Evolutionary conservation across 2,329 filamentous ascomycete species (phyloP), one percentile per base, ranked within the genome.

Genomic region (Scedosporium dehoogii): DNA sequence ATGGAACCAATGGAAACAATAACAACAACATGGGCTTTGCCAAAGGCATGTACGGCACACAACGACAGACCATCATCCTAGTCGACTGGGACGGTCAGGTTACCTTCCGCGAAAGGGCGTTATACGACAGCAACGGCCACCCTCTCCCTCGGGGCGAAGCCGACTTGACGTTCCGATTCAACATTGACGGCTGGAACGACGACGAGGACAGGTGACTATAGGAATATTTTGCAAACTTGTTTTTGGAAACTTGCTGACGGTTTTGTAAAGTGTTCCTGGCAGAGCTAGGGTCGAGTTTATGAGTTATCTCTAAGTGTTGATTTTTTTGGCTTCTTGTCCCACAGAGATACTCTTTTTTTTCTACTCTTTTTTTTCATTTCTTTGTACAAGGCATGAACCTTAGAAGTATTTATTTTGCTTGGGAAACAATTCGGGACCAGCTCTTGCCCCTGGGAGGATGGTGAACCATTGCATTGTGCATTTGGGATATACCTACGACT

Each of bases 21-120:
- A 16, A 64, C 66, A 16, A 77, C 72, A 65, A 21, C 21, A 66
- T 67, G 53, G 77, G 76, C 1, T 85, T 84, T 66, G 80, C 82
- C 69, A 82, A 78, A 4, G 85, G 85, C 1, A 74, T 85, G 65
- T 88, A 88, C 67, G 85, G 85, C 3, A 88, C 85, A 4, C 85
- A 88, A 72, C 74, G 85, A 44, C 85, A 88, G 73, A 87, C 85
- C 0, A 74, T 87, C 14, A 72, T 88, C 14, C 72, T 87, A 55
- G 81, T 87, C 6, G 84, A 86, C 67, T 85, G 82, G 81, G 77
- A 86, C 3, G 85, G 85, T 2, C 83, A 83, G 42, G 82, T 85
- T 18, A 81, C 79, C 0, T 85, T 82, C 67, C 76, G 77, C 33
- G 85, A 88, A 73, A 75, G 85, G 42, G 80, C 84, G 4, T 72